Conservation (phyloP, 345 rosid genomes). For the Eutrema yunnanense region DNA sequence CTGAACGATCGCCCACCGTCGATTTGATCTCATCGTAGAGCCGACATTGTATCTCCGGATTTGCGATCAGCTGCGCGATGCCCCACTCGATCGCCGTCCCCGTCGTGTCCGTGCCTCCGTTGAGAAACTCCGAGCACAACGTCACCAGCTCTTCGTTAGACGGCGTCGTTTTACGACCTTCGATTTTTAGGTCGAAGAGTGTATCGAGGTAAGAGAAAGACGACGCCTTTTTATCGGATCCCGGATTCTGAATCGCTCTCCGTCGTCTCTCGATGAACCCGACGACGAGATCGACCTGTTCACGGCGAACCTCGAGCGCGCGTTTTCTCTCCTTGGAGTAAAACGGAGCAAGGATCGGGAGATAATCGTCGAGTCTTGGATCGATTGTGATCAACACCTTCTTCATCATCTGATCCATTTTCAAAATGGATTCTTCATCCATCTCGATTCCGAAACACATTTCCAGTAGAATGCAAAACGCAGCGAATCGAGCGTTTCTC, state of each 20-base stretch:
- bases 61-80: constrained; percentile 61
- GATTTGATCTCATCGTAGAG: constrained; percentile 55
- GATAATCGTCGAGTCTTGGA: constrained; percentile 82
- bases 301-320: constrained; percentile 51
- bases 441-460: constrained; percentile 86
- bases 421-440: constrained; percentile 60
- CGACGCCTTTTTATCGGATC: constrained; percentile 43
- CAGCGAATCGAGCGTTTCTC: constrained; percentile 65
- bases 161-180: constrained; percentile 54
- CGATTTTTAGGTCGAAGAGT: constrained; percentile 55
- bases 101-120: constrained; percentile 88
- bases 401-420: constrained; percentile 67
- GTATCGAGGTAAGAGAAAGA: constrained; percentile 87
- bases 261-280: constrained; percentile 53
- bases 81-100: constrained; percentile 92
- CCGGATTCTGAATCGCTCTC: constrained; percentile 43
- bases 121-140: constrained; percentile 79
- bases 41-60: constrained; percentile 56
- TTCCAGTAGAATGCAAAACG: constrained; percentile 61
- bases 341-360: constrained; percentile 72
- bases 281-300: constrained; percentile 52
- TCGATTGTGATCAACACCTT: constrained; percentile 49
- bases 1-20: constrained; percentile 46
- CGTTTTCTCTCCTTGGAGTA: constrained; percentile 60
- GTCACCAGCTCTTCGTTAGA: constrained; percentile 65